These are phyloP conservation scores for Jasminum sambac DNA, from an alignment of 257 asterid species.

Conservation along the genomic window DNA sequence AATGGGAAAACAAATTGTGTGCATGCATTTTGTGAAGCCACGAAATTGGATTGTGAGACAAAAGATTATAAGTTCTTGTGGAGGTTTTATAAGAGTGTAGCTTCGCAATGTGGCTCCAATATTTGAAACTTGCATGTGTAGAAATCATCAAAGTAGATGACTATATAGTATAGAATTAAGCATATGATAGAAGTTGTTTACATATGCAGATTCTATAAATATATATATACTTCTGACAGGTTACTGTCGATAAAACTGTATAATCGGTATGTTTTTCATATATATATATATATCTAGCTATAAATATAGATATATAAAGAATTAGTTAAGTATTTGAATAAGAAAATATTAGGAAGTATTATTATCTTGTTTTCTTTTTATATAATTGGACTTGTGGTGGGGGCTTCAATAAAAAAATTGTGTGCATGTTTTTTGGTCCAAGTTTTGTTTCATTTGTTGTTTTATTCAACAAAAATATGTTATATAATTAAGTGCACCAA, in stretches of 20 bases:
- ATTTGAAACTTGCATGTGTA: constrained; percentile 22
- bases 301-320: too few species aligned
- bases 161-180: neutral
- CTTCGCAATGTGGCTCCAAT: constrained; percentile 25
- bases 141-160: neutral
- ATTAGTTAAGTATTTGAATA: too few species aligned
- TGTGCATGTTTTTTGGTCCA: too few species aligned
- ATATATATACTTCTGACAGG: neutral
- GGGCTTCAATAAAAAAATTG: too few species aligned
- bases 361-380: too few species aligned
- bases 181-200: neutral
- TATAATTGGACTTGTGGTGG: too few species aligned
- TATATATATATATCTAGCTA: too few species aligned
- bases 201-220: neutral
- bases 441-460: too few species aligned
- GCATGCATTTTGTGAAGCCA: constrained; percentile 49
- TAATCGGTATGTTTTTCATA: neutral
- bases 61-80: constrained; percentile 75
- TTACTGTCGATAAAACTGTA: neutral
- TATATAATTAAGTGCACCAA: too few species aligned
- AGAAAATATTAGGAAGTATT: too few species aligned
- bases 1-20: constrained; percentile 52
- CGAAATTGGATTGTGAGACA: constrained; percentile 48
- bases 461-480: too few species aligned
- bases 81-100: constrained; percentile 54